phyloP scores from a whole-genome alignment of 2,329 filamentous ascomycete species.

The Fusarium sacchari region DNA sequence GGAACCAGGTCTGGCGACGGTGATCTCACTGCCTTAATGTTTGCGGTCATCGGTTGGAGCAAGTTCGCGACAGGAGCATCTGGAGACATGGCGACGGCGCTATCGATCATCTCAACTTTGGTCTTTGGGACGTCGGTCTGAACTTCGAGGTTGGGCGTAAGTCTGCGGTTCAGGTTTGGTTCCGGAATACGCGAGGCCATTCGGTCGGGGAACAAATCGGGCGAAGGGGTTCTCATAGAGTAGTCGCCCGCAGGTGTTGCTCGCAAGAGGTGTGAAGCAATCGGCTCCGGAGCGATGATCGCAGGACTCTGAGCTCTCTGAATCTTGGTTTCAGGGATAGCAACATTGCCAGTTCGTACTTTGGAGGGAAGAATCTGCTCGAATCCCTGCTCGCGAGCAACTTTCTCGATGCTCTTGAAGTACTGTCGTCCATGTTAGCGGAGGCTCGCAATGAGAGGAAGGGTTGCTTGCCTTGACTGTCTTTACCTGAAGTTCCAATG shows the following conservation, averaged over 20 bases:
- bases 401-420: constrained; percentile 76
- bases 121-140: constrained; percentile 58
- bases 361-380: constrained; percentile 67
- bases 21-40: constrained; percentile 64
- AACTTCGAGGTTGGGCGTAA: constrained; percentile 62
- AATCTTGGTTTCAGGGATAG: constrained; percentile 53
- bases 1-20: constrained; percentile 69
- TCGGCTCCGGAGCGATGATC: constrained; percentile 64
- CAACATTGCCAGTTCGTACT: constrained; percentile 62
- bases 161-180: constrained; percentile 54
- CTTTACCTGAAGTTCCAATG: constrained; percentile 77
- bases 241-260: constrained; percentile 66
- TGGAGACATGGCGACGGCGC: constrained; percentile 61
- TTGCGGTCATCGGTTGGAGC: constrained; percentile 62
- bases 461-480: constrained; percentile 66
- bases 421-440: constrained; percentile 56
- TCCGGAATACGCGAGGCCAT: constrained; percentile 68
- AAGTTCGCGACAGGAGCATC: constrained; percentile 64
- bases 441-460: not conserved
- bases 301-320: constrained; percentile 57
- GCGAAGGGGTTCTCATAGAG: constrained; percentile 64
- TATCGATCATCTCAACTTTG: constrained; percentile 56
- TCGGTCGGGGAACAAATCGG: constrained; percentile 69
- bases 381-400: constrained; percentile 66
- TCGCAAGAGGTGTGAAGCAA: constrained; percentile 64